Conservation (phyloP, 2,329 filamentous ascomycete genomes). For the Penicillium sp. region DNA sequence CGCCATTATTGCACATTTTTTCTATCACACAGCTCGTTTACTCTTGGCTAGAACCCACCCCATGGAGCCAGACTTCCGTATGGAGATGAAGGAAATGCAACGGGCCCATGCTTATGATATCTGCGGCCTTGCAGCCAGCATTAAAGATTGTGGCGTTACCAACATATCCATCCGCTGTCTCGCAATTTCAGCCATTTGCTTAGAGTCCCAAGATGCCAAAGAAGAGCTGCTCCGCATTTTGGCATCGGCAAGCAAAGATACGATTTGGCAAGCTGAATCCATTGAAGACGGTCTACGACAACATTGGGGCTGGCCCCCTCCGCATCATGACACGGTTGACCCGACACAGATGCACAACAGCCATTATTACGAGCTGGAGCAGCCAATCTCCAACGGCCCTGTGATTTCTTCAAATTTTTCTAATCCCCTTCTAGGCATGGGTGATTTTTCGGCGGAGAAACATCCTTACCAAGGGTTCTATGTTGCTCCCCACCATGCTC, state of each 20-base stretch:
- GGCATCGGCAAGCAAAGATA: conserved; percentile 73
- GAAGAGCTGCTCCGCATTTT: conserved; percentile 80
- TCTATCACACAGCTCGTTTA: conserved; percentile 87
- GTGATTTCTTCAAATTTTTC: conserved; percentile 55
- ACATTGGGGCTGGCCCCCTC: conserved; percentile 72
- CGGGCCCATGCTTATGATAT: conserved; percentile 79
- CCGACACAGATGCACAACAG: conserved; percentile 24
- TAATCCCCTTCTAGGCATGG: conserved; percentile 72
- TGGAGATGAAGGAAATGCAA: conserved; percentile 72
- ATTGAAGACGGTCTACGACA: conserved; percentile 74
- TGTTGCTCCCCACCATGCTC: conserved; percentile 62
- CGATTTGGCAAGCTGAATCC: conserved; percentile 76
- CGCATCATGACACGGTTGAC: conserved; percentile 36
- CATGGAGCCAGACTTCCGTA: conserved; percentile 59
- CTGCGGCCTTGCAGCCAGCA: conserved; percentile 86
- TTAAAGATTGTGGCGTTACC: conserved; percentile 78
- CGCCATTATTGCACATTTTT: conserved; percentile 78
- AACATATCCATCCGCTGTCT: conserved; percentile 79
- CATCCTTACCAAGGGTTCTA: conserved; percentile 84
- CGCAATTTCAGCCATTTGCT: conserved; percentile 73
- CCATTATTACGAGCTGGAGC: conserved; percentile 23
- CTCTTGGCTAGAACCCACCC: conserved; percentile 82
- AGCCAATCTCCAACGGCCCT: conserved; percentile 34
- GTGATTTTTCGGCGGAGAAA: conserved; percentile 76
- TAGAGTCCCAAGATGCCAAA: conserved; percentile 72